phyloP scores from a whole-genome alignment of 2,329 filamentous ascomycete genomes.

The Sporothrix humicola region DNA sequence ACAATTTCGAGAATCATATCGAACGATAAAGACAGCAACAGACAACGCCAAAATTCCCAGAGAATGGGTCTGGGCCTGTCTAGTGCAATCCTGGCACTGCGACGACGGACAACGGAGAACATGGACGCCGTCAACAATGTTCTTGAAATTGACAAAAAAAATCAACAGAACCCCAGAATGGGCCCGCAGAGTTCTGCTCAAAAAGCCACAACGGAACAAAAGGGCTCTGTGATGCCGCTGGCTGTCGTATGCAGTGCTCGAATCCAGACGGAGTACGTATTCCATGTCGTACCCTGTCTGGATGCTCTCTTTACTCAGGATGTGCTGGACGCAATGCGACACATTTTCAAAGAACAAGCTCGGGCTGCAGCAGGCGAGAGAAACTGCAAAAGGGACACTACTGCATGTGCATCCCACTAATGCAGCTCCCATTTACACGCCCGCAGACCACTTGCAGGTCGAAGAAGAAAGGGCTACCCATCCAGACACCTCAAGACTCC shows the following conservation, averaged over 20 bases:
- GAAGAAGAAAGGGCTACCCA: neutral
- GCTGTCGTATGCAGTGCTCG: neutral
- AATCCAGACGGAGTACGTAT: neutral
- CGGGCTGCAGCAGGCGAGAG: constrained; percentile 21
- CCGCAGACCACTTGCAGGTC: constrained; percentile 1
- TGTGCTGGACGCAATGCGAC: constrained; percentile 15
- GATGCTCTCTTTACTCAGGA: no score
- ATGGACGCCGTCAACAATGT: neutral
- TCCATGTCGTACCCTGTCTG: neutral
- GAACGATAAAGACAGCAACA: neutral
- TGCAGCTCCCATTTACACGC: constrained; percentile 27
- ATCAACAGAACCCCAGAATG: neutral
- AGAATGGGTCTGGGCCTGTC: neutral
- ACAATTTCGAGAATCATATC: neutral
- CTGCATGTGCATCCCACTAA: constrained; percentile 27
- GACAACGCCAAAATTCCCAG: no score
- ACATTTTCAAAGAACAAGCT: constrained; percentile 26
- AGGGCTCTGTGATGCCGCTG: neutral
- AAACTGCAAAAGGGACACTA: constrained; percentile 17
- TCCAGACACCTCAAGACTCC: neutral
- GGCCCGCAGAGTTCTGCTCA: neutral
- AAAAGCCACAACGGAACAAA: neutral
- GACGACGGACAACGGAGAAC: constrained; percentile 19
- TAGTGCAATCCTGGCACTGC: constrained; percentile 11
- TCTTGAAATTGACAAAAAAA: neutral